phyloP scores from a whole-genome alignment of 139 green algal species.

The Asterochloris erici region DNA sequence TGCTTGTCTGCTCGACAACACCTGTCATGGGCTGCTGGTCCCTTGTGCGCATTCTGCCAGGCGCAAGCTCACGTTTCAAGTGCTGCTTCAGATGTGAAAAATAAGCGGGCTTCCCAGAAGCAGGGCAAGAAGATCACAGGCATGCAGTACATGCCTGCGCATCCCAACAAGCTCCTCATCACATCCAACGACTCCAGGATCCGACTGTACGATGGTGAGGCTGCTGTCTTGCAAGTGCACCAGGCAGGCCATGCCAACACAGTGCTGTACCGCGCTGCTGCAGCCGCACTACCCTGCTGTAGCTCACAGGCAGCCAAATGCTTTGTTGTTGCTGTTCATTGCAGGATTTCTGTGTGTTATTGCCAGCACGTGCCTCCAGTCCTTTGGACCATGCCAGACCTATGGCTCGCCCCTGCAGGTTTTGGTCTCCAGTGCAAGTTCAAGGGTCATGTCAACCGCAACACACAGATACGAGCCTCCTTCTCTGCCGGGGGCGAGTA shows the following conservation, averaged over 20 bases:
- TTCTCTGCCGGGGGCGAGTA: constrained; percentile 40
- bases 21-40: too few relatives aligned
- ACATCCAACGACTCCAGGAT: constrained; percentile 85
- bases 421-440: constrained; percentile 77
- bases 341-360: too few relatives aligned
- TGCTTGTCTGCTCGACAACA: too few relatives aligned
- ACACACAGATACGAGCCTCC: constrained; percentile 63
- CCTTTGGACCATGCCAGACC: too few relatives aligned
- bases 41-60: too few relatives aligned
- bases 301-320: too few relatives aligned
- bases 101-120: constrained; percentile 48
- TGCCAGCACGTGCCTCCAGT: too few relatives aligned
- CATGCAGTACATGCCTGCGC: constrained; percentile 52
- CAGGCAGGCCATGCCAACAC: background rate
- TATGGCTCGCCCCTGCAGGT: constrained; percentile 10
- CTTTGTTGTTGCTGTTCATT: too few relatives aligned
- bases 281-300: background rate
- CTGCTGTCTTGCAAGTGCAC: background rate
- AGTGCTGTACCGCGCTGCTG: too few relatives aligned
- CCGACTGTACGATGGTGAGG: constrained; percentile 44
- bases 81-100: constrained; percentile 47
- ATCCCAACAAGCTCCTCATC: constrained; percentile 66
- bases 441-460: constrained; percentile 81
- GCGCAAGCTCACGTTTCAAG: too few relatives aligned
- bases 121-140: constrained; percentile 79